phyloP scores from a whole-genome alignment of 1,139 yeast genomes.

The Yueomyces sp. region DNA sequence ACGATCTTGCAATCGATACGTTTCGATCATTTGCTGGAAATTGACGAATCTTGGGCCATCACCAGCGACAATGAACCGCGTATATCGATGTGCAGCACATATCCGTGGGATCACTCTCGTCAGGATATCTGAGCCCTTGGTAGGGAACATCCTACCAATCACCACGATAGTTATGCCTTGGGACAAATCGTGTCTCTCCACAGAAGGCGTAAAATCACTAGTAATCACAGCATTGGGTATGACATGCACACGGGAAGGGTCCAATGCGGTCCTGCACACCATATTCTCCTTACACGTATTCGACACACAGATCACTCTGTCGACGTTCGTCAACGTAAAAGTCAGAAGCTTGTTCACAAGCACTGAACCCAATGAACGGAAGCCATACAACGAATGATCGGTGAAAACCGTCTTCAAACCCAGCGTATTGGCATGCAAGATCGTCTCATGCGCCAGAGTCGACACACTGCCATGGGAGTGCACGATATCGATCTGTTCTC shows the following conservation, averaged over 20 bases:
- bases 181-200: not conserved
- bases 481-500: conserved; percentile 78
- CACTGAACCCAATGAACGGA: conserved; percentile 74
- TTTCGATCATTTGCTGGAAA: conserved; percentile 89
- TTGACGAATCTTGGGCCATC: conserved; percentile 94
- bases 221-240: conserved; percentile 94
- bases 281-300: conserved; percentile 96
- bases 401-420: conserved; percentile 86
- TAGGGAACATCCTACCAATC: conserved; percentile 84
- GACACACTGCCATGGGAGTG: conserved; percentile 94
- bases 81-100: conserved; percentile 50
- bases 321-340: conserved; percentile 75
- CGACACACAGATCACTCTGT: conserved; percentile 89
- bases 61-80: conserved; percentile 81
- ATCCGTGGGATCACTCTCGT: conserved; percentile 79
- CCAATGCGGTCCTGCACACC: conserved; percentile 71
- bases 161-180: conserved; percentile 67
- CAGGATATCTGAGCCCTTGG: conserved; percentile 87
- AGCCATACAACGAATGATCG: conserved; percentile 92
- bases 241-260: conserved; percentile 71
- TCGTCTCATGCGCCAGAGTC: conserved; percentile 77
- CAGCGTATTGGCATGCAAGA: conserved; percentile 85
- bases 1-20: conserved; percentile 71
- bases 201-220: conserved; percentile 58
- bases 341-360: conserved; percentile 77